phyloP scores from a whole-genome alignment of 306 rosid species.

The Coriaria nepalensis region DNA sequence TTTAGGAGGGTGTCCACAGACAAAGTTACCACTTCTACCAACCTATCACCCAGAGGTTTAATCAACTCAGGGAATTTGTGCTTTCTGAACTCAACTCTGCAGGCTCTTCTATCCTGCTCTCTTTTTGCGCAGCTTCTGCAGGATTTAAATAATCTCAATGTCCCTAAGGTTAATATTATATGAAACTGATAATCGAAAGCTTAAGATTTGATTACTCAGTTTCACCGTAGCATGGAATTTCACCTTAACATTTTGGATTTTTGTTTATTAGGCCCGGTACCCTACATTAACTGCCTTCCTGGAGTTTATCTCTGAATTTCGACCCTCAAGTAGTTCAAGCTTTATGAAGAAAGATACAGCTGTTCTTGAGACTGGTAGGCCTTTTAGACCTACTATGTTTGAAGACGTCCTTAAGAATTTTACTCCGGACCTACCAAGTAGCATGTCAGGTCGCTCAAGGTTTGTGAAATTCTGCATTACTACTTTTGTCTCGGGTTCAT shows the following conservation, averaged over 20 bases:
- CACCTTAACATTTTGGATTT: not conserved
- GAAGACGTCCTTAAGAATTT: conserved; percentile 56
- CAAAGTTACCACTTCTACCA: conserved; percentile 19
- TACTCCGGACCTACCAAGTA: conserved; percentile 60
- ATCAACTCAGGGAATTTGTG: conserved; percentile 80
- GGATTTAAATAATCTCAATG: conserved; percentile 40
- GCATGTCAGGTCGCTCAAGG: conserved; percentile 82
- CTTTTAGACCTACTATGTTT: conserved; percentile 78
- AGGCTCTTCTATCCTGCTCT: conserved; percentile 82
- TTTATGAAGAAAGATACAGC: conserved; percentile 32
- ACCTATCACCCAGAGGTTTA: conserved; percentile 65
- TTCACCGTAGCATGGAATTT: not conserved
- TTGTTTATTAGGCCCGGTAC: conserved; percentile 47
- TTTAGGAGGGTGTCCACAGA: conserved; percentile 30
- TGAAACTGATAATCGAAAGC: conserved; percentile 5
- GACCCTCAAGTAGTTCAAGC: conserved; percentile 36
- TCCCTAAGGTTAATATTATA: conserved; percentile 46
- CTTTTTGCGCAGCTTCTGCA: conserved; percentile 72
- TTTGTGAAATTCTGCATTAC: conserved; percentile 22
- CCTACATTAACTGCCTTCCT: conserved; percentile 69
- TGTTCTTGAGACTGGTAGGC: conserved; percentile 49
- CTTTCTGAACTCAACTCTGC: conserved; percentile 79
- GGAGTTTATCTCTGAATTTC: conserved; percentile 60
- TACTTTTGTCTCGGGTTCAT: not conserved
- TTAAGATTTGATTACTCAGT: not conserved